phyloP scores from a whole-genome alignment of 306 rosid genomes.

The Vigna angularis region DNA sequence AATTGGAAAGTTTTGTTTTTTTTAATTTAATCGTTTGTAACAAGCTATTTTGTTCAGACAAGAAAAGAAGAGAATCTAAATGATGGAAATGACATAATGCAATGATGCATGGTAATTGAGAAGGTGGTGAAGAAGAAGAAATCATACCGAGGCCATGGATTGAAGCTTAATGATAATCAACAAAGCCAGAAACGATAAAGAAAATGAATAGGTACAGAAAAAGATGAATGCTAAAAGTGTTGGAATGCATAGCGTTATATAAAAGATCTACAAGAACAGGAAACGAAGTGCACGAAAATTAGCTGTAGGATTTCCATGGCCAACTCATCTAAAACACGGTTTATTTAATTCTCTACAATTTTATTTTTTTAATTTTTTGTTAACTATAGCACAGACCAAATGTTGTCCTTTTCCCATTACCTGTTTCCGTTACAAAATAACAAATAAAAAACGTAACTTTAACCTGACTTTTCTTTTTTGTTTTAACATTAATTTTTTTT shows the following conservation, averaged over 20 bases:
- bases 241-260: background rate
- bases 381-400: background rate
- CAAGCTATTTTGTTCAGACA: background rate
- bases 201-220: background rate
- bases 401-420: background rate
- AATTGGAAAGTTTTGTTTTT: background rate
- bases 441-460: background rate
- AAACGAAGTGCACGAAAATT: background rate
- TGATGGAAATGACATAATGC: background rate
- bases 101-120: background rate
- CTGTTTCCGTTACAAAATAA: background rate
- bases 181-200: background rate
- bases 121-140: background rate
- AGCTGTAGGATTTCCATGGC: constrained; percentile 28
- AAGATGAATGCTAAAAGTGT: background rate
- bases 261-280: constrained; percentile 5
- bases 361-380: background rate
- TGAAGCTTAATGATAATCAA: constrained; percentile 29
- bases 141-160: constrained; percentile 55
- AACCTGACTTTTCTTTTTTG: background rate
- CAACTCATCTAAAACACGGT: constrained; percentile 46
- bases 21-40: background rate
- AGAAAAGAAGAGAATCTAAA: background rate
- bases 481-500: background rate
- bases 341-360: background rate